These are phyloP conservation scores for Dictyostelium capitatum DNA, from an alignment of 78 protist genomes.

Conservation along the genomic window DNA sequence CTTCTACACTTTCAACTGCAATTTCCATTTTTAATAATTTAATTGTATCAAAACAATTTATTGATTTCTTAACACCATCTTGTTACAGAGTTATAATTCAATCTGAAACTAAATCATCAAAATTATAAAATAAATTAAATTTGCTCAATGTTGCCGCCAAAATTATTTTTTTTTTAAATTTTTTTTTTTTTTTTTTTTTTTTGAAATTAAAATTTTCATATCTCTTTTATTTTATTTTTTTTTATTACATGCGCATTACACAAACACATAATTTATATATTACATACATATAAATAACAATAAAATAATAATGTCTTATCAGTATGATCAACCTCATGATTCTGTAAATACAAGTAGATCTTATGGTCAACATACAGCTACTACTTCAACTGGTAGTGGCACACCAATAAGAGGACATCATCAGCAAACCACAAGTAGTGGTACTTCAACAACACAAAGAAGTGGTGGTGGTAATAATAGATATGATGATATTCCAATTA, in stretches of 20 bases:
- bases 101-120: neutral
- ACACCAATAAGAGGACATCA: neutral
- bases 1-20: slow-evolving; percentile 13
- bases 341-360: neutral
- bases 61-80: slow-evolving; percentile 69
- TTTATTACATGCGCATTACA: no score
- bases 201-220: no score
- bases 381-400: neutral
- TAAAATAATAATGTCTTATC: neutral
- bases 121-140: slow-evolving; percentile 3
- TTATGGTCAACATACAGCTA: neutral
- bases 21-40: slow-evolving; percentile 24
- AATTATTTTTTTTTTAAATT: no score
- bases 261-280: no score
- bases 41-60: slow-evolving; percentile 42
- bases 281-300: neutral
- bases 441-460: no score
- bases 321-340: neutral
- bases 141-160: no score
- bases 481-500: neutral
- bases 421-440: no score
- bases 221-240: no score
- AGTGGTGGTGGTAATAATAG: neutral
- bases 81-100: slow-evolving; percentile 18
- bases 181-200: no score